These are phyloP conservation scores for Hibiscus tridactylites DNA, from an alignment of 345 rosid genomes.

Conservation along the genomic window DNA sequence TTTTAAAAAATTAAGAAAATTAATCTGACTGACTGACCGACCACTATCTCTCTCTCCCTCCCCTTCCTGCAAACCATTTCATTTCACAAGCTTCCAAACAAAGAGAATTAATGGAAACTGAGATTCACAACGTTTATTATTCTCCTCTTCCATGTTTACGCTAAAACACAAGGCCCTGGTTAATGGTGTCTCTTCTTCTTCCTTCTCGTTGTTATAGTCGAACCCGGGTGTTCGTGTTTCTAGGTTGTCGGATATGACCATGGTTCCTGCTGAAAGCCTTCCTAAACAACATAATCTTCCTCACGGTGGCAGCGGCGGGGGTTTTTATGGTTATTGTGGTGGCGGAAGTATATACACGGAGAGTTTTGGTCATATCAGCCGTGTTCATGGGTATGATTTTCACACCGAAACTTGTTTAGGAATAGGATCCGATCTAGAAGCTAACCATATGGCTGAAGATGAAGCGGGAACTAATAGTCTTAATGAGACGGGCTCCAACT, in stretches of 20 bases:
- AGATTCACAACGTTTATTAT: constrained; percentile 45
- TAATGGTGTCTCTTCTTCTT: constrained; percentile 29
- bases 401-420: constrained; percentile 20
- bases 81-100: constrained; percentile 77
- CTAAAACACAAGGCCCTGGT: constrained; percentile 31
- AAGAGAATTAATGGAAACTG: constrained; percentile 83
- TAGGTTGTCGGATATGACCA: constrained; percentile 49
- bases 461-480: constrained; percentile 64
- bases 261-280: constrained; percentile 54
- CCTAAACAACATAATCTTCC: constrained; percentile 19
- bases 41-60: constrained; percentile 21
- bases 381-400: constrained; percentile 40
- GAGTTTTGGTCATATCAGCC: constrained; percentile 38
- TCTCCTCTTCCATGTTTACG: constrained; percentile 19
- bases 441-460: constrained; percentile 67
- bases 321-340: constrained; percentile 32
- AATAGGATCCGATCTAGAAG: constrained; percentile 45
- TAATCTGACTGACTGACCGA: constrained; percentile 30
- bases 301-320: not conserved
- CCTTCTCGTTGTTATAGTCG: not conserved
- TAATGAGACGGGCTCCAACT: constrained; percentile 49
- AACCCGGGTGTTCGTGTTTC: constrained; percentile 20
- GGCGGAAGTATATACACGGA: constrained; percentile 13
- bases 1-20: too few relatives aligned
- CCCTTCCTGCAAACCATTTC: constrained; percentile 30